Conservation (phyloP, 352 stramenopile genomes). For the Globisporangium ultimum region DNA sequence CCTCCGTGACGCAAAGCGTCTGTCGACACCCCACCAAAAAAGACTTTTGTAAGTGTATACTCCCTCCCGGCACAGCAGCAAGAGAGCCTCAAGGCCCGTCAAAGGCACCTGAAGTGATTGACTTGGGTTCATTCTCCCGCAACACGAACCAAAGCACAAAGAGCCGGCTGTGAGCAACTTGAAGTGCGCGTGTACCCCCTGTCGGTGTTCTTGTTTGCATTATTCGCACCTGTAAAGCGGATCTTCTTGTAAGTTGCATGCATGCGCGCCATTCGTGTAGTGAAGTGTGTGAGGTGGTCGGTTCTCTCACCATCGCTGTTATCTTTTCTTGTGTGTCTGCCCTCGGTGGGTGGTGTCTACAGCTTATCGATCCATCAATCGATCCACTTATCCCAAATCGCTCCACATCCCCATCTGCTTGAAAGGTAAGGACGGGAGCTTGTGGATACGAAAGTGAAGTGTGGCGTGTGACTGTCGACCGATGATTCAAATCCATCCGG, state of each 20-base stretch:
- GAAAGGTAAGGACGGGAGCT: conserved; percentile 2
- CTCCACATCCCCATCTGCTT: conserved; percentile 3
- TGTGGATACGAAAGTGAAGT: neutral
- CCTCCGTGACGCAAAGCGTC: no score
- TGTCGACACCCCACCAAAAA: no score
- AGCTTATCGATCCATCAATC: conserved; percentile 17
- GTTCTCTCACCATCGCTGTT: conserved; percentile 1
- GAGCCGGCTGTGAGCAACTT: no score
- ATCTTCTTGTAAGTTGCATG: neutral
- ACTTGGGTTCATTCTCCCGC: no score
- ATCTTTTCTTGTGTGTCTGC: neutral
- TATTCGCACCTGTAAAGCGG: no score
- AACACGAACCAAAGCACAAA: neutral
- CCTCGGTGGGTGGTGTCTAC: neutral
- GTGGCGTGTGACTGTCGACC: neutral
- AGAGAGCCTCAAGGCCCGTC: conserved; percentile 1
- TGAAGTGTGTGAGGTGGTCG: neutral
- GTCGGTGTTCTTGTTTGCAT: no score
- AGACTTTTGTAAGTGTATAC: neutral
- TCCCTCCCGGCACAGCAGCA: neutral
- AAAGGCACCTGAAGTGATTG: neutral
- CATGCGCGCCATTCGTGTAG: neutral
- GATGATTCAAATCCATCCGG: conserved; percentile 14
- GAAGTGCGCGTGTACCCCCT: no score
- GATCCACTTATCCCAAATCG: conserved; percentile 15